These are phyloP conservation scores for Hypericum androsaemum DNA, from an alignment of 345 rosid genomes.

Conservation along the genomic window DNA sequence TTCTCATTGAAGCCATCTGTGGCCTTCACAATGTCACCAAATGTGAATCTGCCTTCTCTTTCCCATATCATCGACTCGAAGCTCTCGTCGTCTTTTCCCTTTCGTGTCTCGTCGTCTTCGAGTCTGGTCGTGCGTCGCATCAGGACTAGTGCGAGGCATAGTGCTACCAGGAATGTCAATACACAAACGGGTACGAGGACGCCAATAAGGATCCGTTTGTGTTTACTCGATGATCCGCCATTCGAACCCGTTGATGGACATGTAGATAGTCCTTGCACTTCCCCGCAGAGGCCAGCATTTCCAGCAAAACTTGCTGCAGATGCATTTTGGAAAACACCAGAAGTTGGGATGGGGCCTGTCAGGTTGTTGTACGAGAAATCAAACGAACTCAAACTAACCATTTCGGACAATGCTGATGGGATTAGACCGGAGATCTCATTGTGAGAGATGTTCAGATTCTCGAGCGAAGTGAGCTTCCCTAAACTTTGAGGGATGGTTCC, in stretches of 20 bases:
- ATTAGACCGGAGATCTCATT: slow-evolving; percentile 46
- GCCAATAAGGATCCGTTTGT: slow-evolving; percentile 25
- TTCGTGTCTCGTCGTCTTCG: slow-evolving; percentile 26
- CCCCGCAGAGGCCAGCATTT: slow-evolving; percentile 56
- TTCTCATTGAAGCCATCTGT: slow-evolving; percentile 39
- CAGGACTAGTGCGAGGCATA: slow-evolving; percentile 8
- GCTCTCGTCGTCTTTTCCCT: not conserved
- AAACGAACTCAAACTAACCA: slow-evolving; percentile 33
- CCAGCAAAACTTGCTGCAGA: slow-evolving; percentile 29
- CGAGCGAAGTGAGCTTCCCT: slow-evolving; percentile 29
- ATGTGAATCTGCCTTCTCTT: slow-evolving; percentile 45
- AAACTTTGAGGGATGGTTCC: slow-evolving; percentile 41
- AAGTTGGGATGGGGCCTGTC: slow-evolving; percentile 39
- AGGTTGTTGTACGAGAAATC: slow-evolving; percentile 57
- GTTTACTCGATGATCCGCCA: slow-evolving; percentile 14
- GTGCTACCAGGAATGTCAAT: slow-evolving; percentile 15
- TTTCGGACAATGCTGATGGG: slow-evolving; percentile 33
- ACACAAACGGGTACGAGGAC: slow-evolving; percentile 30
- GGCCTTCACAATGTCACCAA: slow-evolving; percentile 47
- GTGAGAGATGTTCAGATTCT: slow-evolving; percentile 44
- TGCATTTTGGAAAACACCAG: slow-evolving; percentile 31
- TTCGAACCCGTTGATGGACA: slow-evolving; percentile 15
- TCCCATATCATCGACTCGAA: slow-evolving; percentile 42
- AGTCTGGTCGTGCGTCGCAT: slow-evolving; percentile 10
- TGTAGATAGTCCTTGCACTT: slow-evolving; percentile 28